Evolutionary conservation across 371 early-diverging fungal species (phyloP), one percentile per base, ranked within the genome.

Genomic region (Dentiscutata heterogama): DNA sequence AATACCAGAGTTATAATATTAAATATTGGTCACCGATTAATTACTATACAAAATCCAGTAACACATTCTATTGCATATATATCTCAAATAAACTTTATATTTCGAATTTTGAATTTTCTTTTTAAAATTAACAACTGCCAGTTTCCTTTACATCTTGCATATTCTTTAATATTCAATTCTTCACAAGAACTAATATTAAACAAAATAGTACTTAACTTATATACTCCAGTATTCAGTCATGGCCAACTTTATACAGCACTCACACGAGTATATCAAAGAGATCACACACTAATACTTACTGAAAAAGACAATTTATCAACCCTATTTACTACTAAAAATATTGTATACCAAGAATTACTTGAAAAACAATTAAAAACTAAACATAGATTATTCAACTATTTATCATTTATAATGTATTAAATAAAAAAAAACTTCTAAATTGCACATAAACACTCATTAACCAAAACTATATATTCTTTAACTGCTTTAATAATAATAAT

Each of bases 141-240:
- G 56, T 86, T 86, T 18, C 85, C 83, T 0, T 50, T 87, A 27
- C 22, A 6, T n/a, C 58, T 22, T n/a, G 58, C 58, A 1, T 58
- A n/a, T 7, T 18, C 58, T 22, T 58, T 18, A 22, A 58, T n/a
- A 58, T n/a, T 58, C 18, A 58, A 50, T 2, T 83, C 83, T 53
- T 25, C 70, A 1, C 85, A 85, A 60, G 85, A 84, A 2, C 82
- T 84, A 77, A 83, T 83, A 8, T 74, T 84, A 29, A 27, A 70
- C 8, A 13, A 46, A 53, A 83, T 84, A 3, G 22, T 82, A 56
- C 1, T 42, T 84, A 11, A 60, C 22, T 27, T 60, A n/a, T 11
- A 6, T 22, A n/a, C n/a, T 22, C 82, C 73, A 35, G 18, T 76
- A 51, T 84, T 82, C 60, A 71, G 53, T n/a, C 84, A 80, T 42